Evolutionary conservation across 495 filamentous ascomycete species (phyloP).

Genomic region (Talaromyces stipitatus): DNA sequence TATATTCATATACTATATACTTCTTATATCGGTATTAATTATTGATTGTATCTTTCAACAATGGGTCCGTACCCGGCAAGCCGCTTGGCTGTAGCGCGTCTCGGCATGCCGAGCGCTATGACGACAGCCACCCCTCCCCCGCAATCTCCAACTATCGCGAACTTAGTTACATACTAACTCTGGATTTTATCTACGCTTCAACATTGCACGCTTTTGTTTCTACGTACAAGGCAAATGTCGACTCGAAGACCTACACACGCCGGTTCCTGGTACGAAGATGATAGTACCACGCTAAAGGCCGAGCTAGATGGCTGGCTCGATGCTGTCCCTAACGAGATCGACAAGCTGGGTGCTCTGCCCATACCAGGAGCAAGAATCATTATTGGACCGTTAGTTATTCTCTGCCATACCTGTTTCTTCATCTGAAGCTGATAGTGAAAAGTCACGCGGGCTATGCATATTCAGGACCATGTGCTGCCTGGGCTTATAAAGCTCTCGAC

Average conservation of each 20-base stretch:
- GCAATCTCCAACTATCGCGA: slow-evolving; percentile 1
- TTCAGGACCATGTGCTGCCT: slow-evolving; percentile 87
- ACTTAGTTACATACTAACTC: no score
- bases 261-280: slow-evolving; percentile 80
- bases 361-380: slow-evolving; percentile 74
- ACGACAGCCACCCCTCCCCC: not conserved
- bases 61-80: not conserved
- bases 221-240: slow-evolving; percentile 31
- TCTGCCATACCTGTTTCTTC: not conserved
- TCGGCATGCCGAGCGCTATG: not conserved
- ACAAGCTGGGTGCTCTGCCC: slow-evolving; percentile 54
- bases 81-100: not conserved
- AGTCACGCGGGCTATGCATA: slow-evolving; percentile 97
- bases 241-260: slow-evolving; percentile 62
- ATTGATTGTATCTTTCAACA: no score
- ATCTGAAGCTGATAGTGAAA: slow-evolving; percentile 5
- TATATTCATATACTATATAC: no score
- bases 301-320: slow-evolving; percentile 78
- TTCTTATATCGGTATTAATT: no score
- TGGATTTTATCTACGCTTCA: not conserved
- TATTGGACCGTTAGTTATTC: slow-evolving; percentile 82
- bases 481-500: slow-evolving; percentile 89
- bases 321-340: slow-evolving; percentile 58
- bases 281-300: slow-evolving; percentile 46
- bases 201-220: not conserved